Percentiles rank a stretch among this genome's conserved stretches.
These are phyloP conservation scores for Imleria badia DNA, from an alignment of 768 basidiomycete genomes.

Conservation along the genomic window DNA sequence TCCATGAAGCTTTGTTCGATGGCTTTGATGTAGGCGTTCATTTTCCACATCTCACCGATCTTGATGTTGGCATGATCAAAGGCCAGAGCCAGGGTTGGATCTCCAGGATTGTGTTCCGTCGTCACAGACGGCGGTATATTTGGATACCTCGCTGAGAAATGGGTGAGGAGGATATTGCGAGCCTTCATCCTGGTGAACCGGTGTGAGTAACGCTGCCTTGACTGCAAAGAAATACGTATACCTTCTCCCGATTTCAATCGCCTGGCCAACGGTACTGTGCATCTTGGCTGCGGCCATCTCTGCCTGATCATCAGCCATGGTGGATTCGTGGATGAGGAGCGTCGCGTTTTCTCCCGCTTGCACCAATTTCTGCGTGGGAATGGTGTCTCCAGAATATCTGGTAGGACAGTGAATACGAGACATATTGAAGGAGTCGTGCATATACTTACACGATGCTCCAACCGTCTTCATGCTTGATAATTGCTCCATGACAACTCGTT, in stretches of 20 bases:
- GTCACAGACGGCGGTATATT: slow-evolving; percentile 62
- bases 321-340: slow-evolving; percentile 91
- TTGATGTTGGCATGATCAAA: slow-evolving; percentile 76
- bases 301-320: slow-evolving; percentile 82
- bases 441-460: slow-evolving; percentile 42
- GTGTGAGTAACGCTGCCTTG: neutral
- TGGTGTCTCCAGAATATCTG: slow-evolving; percentile 93
- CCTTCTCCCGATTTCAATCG: slow-evolving; percentile 73
- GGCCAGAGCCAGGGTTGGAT: slow-evolving; percentile 66
- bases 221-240: slow-evolving; percentile 32
- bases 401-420: neutral
- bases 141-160: slow-evolving; percentile 94
- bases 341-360: slow-evolving; percentile 66
- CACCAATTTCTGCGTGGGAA: slow-evolving; percentile 68
- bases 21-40: slow-evolving; percentile 71
- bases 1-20: slow-evolving; percentile 64
- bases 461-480: slow-evolving; percentile 63
- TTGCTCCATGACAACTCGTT: slow-evolving; percentile 68
- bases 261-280: slow-evolving; percentile 90
- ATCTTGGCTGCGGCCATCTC: slow-evolving; percentile 73
- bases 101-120: slow-evolving; percentile 19
- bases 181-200: slow-evolving; percentile 72
- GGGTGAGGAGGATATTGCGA: slow-evolving; percentile 83
- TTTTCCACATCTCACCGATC: slow-evolving; percentile 84
- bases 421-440: neutral